These are phyloP conservation scores for Mimosa pudica DNA, from an alignment of 306 rosid species.

Conservation along the genomic window DNA sequence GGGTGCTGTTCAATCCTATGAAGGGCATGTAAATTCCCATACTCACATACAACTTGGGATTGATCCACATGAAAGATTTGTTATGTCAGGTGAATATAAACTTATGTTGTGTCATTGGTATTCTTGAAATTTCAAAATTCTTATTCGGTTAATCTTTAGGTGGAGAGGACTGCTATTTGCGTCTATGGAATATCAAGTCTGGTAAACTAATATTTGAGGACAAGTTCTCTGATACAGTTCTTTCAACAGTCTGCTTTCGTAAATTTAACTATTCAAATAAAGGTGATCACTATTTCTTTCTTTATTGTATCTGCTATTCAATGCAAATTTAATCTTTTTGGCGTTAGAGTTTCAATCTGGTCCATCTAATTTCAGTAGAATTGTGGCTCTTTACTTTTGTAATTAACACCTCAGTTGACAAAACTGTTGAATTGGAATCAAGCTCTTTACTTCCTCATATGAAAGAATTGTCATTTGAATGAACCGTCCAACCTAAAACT, in stretches of 20 bases:
- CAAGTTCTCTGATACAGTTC: conserved; percentile 59
- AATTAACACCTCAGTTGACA: not conserved
- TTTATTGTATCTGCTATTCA: not conserved
- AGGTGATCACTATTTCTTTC: conserved; percentile 25
- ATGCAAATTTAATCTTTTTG: no score
- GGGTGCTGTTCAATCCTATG: conserved; percentile 82
- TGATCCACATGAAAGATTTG: conserved; percentile 80
- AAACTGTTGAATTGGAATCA: not conserved
- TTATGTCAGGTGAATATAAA: conserved; percentile 65
- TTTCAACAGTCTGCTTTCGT: conserved; percentile 72
- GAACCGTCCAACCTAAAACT: not conserved
- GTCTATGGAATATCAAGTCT: conserved; percentile 83
- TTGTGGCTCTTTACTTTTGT: not conserved
- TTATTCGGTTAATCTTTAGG: conserved; percentile 50
- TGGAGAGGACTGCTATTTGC: conserved; percentile 85
- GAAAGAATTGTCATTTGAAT: not conserved
- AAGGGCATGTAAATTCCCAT: conserved; percentile 81
- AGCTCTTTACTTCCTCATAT: not conserved
- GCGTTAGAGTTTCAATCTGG: not conserved
- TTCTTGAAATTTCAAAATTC: conserved; percentile 19
- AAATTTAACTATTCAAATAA: conserved; percentile 36
- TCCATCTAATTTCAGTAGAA: not conserved
- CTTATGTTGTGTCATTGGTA: conserved; percentile 28
- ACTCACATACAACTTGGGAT: conserved; percentile 71
- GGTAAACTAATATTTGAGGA: conserved; percentile 89